Evolutionary conservation across 139 green algal genomes (phyloP).

Genomic region (Spirogloea muscicola): DNA sequence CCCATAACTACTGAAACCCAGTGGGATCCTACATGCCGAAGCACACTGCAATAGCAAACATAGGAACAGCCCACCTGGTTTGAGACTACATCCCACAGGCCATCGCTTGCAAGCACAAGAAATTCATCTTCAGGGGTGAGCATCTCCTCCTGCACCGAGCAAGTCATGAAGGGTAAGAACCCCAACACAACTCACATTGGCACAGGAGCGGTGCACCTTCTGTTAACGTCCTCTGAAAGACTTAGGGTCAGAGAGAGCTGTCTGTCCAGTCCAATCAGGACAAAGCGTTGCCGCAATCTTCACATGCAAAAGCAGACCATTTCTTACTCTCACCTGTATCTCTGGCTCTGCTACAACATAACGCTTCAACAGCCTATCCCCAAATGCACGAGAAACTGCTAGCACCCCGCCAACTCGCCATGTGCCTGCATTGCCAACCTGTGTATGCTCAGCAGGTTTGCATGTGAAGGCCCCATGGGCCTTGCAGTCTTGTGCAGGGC

Average conservation of each 20-base stretch:
- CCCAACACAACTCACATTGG: no score
- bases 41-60: conserved; percentile 23
- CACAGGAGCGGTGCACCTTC: no score
- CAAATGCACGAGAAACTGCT: conserved; percentile 89
- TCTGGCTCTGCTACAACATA: conserved; percentile 67
- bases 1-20: no score
- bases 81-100: conserved; percentile 80
- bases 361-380: conserved; percentile 85
- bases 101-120: conserved; percentile 84
- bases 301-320: conserved; percentile 59
- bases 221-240: no score
- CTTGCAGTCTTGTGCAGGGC: no score
- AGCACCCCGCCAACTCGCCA: conserved; percentile 94
- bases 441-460: no score
- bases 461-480: no score
- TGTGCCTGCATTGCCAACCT: conserved; percentile 87
- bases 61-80: conserved; percentile 41
- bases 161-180: no score
- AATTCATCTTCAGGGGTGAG: conserved; percentile 59
- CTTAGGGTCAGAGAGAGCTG: no score
- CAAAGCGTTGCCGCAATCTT: no score
- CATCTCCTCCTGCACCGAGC: conserved; percentile 69
- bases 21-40: background rate
- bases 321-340: conserved; percentile 32
- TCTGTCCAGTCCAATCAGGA: no score